These are phyloP conservation scores for Septoria petroselini DNA, from an alignment of 2,329 filamentous ascomycete genomes.

Conservation along the genomic window DNA sequence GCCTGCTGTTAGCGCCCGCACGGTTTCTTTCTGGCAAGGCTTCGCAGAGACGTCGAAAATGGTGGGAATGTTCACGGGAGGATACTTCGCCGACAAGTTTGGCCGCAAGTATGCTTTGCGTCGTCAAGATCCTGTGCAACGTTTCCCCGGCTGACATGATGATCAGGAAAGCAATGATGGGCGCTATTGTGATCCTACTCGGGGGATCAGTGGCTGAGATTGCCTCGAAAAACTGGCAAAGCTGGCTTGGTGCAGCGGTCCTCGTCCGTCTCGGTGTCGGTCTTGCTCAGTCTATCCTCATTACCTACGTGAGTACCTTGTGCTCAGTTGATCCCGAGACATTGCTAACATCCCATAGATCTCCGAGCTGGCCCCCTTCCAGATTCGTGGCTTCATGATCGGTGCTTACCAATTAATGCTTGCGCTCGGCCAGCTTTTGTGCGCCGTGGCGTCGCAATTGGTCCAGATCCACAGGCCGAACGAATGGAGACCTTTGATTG, in stretches of 20 bases:
- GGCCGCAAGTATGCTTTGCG: slow-evolving; percentile 14
- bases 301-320: slow-evolving; percentile 15
- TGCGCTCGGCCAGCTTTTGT: slow-evolving; percentile 19
- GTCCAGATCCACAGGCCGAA: slow-evolving; percentile 18
- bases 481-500: slow-evolving; percentile 20
- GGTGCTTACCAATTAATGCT: slow-evolving; percentile 23
- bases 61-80: slow-evolving; percentile 20
- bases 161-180: slow-evolving; percentile 18
- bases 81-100: slow-evolving; percentile 13
- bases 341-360: not conserved
- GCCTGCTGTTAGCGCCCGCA: slow-evolving; percentile 15
- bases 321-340: no score
- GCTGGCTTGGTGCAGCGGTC: slow-evolving; percentile 22
- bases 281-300: slow-evolving; percentile 21
- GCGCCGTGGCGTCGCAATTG: slow-evolving; percentile 17
- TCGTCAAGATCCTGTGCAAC: not conserved
- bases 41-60: slow-evolving; percentile 25
- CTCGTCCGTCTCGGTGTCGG: slow-evolving; percentile 23
- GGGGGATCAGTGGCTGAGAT: slow-evolving; percentile 21
- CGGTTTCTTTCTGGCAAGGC: slow-evolving; percentile 22
- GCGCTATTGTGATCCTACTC: slow-evolving; percentile 20
- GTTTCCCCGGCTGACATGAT: not conserved
- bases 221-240: slow-evolving; percentile 17
- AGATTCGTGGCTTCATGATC: slow-evolving; percentile 24
- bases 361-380: slow-evolving; percentile 23